phyloP scores from a whole-genome alignment of 225 moss, liverwort and hornwort genomes.

The Sphagnum tenellum region DNA sequence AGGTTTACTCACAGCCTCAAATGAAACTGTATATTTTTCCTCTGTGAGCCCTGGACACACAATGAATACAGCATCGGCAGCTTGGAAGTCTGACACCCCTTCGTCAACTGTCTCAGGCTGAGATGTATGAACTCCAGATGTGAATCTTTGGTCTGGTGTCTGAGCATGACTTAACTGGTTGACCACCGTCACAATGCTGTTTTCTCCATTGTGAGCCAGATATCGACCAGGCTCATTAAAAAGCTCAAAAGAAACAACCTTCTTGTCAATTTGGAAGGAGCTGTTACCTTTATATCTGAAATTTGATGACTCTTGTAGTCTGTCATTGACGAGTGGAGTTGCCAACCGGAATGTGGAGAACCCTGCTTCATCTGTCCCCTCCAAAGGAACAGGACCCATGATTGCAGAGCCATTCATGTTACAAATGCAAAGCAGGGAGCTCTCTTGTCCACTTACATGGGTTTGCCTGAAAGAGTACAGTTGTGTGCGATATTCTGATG shows the following conservation, averaged over 20 bases:
- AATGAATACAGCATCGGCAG: constrained; percentile 33
- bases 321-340: constrained; percentile 1
- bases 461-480: constrained; percentile 66
- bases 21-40: constrained; percentile 39
- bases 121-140: neutral
- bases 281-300: neutral
- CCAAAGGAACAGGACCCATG: constrained; percentile 41
- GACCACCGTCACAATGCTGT: constrained; percentile 25
- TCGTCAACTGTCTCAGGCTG: neutral
- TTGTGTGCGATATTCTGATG: constrained; percentile 32
- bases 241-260: constrained; percentile 55
- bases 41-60: constrained; percentile 54
- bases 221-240: constrained; percentile 69
- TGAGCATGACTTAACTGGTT: neutral
- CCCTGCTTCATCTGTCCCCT: constrained; percentile 70
- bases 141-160: neutral
- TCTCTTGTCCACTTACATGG: constrained; percentile 3
- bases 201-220: constrained; percentile 58
- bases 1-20: constrained; percentile 58
- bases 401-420: constrained; percentile 22
- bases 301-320: neutral
- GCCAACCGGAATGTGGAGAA: constrained; percentile 57
- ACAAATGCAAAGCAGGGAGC: constrained; percentile 17
- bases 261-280: constrained; percentile 3
- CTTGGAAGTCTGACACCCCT: constrained; percentile 3